Evolutionary conservation across 176 grass and related monocot species (phyloP).

Genomic region (Triticum turgidum): DNA sequence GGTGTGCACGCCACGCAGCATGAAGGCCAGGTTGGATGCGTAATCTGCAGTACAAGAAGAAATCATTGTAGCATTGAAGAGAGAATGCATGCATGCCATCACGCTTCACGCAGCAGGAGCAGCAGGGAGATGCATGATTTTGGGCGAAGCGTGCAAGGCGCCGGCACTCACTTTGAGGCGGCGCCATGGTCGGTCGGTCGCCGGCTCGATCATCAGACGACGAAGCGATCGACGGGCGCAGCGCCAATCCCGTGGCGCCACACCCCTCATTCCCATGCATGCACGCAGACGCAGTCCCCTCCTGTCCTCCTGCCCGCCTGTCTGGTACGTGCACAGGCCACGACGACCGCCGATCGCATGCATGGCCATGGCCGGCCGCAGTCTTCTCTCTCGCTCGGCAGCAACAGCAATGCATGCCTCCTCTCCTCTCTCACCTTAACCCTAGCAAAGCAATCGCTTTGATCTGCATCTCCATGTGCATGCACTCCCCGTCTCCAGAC

Average conservation of each 20-base stretch:
- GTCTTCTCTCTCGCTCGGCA: neutral
- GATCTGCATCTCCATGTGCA: constrained; percentile 17
- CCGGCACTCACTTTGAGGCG: constrained; percentile 58
- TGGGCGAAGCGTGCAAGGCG: constrained; percentile 58
- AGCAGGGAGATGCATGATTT: constrained; percentile 31
- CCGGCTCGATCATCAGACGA: neutral
- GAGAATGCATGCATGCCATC: neutral
- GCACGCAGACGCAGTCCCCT: neutral
- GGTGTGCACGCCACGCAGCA: neutral
- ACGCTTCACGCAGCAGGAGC: neutral
- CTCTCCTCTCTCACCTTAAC: neutral
- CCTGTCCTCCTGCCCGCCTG: neutral
- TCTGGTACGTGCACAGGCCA: constrained; percentile 28
- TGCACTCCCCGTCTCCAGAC: neutral
- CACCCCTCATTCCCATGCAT: neutral
- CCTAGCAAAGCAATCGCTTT: constrained; percentile 24
- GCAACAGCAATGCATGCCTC: neutral
- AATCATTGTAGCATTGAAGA: constrained; percentile 37
- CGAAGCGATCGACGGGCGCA: neutral
- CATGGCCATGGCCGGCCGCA: neutral
- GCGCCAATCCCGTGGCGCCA: constrained; percentile 26
- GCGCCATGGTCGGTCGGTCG: neutral
- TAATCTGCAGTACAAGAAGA: neutral
- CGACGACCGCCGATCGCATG: constrained; percentile 17
- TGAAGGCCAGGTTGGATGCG: neutral